Evolutionary conservation across 2,329 filamentous ascomycete species (phyloP).

Genomic region (Xylaria sp.): DNA sequence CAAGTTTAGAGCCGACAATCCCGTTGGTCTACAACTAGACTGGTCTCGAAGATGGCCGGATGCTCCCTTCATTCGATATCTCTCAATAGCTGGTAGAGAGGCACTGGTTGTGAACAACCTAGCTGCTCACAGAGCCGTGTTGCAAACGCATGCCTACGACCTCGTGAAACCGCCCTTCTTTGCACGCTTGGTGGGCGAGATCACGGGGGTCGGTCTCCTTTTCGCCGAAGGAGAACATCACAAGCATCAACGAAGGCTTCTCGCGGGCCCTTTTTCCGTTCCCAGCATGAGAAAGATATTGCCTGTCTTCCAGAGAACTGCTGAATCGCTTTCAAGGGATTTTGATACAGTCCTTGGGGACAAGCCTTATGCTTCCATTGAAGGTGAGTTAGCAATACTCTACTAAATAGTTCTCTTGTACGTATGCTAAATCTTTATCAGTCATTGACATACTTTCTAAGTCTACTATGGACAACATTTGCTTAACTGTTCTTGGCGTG

Average conservation of each 20-base stretch:
- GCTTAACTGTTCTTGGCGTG: constrained; percentile 51
- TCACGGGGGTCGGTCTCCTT: constrained; percentile 52
- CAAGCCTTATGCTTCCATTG: constrained; percentile 41
- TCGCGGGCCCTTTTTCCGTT: constrained; percentile 52
- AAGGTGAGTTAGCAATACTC: constrained; percentile 39
- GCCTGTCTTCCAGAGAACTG: constrained; percentile 53
- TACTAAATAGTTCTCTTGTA: neutral
- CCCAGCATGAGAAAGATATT: constrained; percentile 53
- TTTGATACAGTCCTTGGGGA: constrained; percentile 48
- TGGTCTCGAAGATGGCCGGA: constrained; percentile 52
- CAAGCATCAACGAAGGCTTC: constrained; percentile 50
- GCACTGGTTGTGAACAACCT: constrained; percentile 53
- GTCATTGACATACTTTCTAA: constrained; percentile 49
- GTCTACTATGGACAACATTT: constrained; percentile 52
- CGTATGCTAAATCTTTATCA: constrained; percentile 24
- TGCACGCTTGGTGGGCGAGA: constrained; percentile 50
- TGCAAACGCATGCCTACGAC: constrained; percentile 55
- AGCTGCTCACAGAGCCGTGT: constrained; percentile 52
- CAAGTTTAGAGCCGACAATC: constrained; percentile 47
- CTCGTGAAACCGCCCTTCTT: constrained; percentile 54
- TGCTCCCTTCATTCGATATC: constrained; percentile 54
- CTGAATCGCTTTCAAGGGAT: constrained; percentile 44
- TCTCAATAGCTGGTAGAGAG: constrained; percentile 52
- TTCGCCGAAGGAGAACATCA: constrained; percentile 54
- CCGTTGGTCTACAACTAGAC: constrained; percentile 45